Evolutionary conservation across 2,329 filamentous ascomycete genomes (phyloP).

Genomic region (Ascochyta koolunga): DNA sequence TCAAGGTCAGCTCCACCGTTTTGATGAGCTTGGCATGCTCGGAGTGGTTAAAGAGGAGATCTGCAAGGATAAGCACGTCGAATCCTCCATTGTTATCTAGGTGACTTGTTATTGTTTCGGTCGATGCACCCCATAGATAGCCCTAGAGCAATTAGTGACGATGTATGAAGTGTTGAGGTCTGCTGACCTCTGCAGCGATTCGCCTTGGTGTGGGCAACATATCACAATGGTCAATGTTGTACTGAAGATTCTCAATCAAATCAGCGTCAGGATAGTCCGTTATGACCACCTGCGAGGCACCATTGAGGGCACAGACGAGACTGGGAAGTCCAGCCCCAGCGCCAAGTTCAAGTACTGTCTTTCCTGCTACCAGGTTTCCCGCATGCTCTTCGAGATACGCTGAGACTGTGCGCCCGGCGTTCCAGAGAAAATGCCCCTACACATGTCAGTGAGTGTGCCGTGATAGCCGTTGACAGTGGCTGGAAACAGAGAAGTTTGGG

Average conservation of each 20-base stretch:
- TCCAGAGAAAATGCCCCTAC: slow-evolving; percentile 85
- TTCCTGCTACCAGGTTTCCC: slow-evolving; percentile 63
- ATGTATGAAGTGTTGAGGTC: neutral
- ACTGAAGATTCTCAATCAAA: slow-evolving; percentile 77
- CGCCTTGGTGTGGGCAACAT: slow-evolving; percentile 46
- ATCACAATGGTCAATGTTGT: slow-evolving; percentile 71
- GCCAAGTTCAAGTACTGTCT: slow-evolving; percentile 84
- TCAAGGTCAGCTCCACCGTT: slow-evolving; percentile 72
- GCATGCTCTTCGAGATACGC: slow-evolving; percentile 76
- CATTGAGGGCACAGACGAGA: slow-evolving; percentile 75
- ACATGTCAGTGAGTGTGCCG: slow-evolving; percentile 22
- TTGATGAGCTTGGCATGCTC: slow-evolving; percentile 80
- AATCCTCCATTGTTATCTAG: slow-evolving; percentile 64
- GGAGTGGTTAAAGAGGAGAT: slow-evolving; percentile 88
- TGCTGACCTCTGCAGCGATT: slow-evolving; percentile 47
- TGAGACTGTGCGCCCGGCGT: slow-evolving; percentile 79
- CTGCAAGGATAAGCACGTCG: slow-evolving; percentile 84
- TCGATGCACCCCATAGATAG: slow-evolving; percentile 81
- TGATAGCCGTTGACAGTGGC: neutral
- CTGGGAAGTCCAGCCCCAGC: slow-evolving; percentile 86
- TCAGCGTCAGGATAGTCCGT: slow-evolving; percentile 90
- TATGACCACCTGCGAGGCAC: slow-evolving; percentile 71
- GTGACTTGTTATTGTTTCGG: slow-evolving; percentile 63
- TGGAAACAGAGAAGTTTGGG: neutral
- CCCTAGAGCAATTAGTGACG: slow-evolving; percentile 56